phyloP scores from a whole-genome alignment of 345 rosid species.

The Linum lewisii region DNA sequence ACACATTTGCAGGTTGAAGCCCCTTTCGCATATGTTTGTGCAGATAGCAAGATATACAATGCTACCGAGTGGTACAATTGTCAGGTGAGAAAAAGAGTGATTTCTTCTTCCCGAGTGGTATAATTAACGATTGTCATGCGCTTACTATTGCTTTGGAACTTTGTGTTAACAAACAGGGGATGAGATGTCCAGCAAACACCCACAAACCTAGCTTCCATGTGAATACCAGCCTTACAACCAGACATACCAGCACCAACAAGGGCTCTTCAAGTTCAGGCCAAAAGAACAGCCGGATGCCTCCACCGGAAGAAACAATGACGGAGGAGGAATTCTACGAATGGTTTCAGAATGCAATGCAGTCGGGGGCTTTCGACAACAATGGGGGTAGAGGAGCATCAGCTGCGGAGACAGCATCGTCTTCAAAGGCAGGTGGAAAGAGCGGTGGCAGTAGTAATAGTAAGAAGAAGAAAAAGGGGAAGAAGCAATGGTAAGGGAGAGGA shows the following conservation, averaged over 20 bases:
- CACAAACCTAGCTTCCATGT: constrained; percentile 98
- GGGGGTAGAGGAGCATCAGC: constrained; percentile 15
- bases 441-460: constrained; percentile 33
- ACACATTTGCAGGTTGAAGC: constrained; percentile 50
- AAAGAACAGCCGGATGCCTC: constrained; percentile 46
- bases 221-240: constrained; percentile 59
- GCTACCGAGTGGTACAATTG: constrained; percentile 95
- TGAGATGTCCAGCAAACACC: constrained; percentile 84
- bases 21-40: constrained; percentile 80
- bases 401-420: constrained; percentile 27
- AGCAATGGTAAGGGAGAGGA: constrained; percentile 44
- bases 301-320: constrained; percentile 72
- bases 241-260: constrained; percentile 29
- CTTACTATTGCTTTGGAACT: constrained; percentile 2
- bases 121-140: not conserved
- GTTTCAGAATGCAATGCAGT: constrained; percentile 80
- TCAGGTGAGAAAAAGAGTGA: constrained; percentile 41
- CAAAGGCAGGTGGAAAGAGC: constrained; percentile 26
- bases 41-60: constrained; percentile 78
- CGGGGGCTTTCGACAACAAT: constrained; percentile 61
- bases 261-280: constrained; percentile 57
- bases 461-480: constrained; percentile 79
- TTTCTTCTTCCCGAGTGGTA: not conserved
- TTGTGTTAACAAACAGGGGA: constrained; percentile 62
- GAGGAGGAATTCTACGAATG: constrained; percentile 81